Evolutionary conservation across 768 basidiomycete species (phyloP).

Genomic region (Wakefieldia striispora): DNA sequence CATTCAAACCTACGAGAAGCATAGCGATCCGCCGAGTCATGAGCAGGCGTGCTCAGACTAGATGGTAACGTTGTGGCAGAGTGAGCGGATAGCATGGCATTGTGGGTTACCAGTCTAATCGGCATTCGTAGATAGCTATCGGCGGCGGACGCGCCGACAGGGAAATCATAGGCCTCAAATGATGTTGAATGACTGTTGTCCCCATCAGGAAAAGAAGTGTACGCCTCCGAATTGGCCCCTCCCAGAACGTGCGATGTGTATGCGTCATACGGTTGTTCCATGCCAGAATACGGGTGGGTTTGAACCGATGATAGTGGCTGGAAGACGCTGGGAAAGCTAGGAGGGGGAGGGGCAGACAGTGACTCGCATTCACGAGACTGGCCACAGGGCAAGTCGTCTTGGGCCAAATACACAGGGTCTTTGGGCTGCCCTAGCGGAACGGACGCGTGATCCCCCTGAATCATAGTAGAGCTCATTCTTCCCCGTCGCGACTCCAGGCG

Average conservation of each 20-base stretch:
- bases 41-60: too few species aligned
- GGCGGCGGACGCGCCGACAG: neutral
- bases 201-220: neutral
- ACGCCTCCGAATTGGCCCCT: neutral
- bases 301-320: neutral
- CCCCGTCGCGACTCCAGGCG: neutral
- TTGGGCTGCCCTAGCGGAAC: neutral
- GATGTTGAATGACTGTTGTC: neutral
- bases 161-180: neutral
- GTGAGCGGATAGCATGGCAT: neutral
- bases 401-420: neutral
- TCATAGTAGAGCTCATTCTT: neutral
- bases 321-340: neutral
- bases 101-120: neutral
- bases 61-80: too few species aligned
- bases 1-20: constrained; percentile 1
- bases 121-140: neutral
- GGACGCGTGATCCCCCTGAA: neutral
- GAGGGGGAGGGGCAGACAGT: neutral
- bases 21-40: neutral
- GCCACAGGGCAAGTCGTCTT: neutral
- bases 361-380: neutral
- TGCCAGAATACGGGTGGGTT: neutral
- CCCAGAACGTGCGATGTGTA: neutral
- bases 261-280: neutral